Conservation (phyloP, 164 flowering plant genomes). For the Dillenia suffruticosa region DNA sequence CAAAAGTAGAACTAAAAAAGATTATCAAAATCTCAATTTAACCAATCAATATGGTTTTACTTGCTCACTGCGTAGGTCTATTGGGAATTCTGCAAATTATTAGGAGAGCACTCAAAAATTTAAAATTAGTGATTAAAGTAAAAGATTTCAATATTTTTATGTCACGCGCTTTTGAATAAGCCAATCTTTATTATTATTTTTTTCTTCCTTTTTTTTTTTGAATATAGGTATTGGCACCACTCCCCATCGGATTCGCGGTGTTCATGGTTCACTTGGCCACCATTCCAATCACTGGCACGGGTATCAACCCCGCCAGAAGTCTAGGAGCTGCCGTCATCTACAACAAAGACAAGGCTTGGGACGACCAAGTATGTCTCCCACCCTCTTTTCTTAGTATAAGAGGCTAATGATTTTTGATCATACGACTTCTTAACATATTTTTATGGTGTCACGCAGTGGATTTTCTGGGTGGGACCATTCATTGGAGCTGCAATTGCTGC, state of each 20-base stretch:
- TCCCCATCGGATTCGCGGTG: slow-evolving; percentile 95
- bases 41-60: too few relatives aligned
- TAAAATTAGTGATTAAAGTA: too few relatives aligned
- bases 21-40: too few relatives aligned
- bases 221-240: slow-evolving; percentile 84
- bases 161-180: too few relatives aligned
- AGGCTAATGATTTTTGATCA: neutral
- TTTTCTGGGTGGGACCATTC: slow-evolving; percentile 96
- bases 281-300: slow-evolving; percentile 89
- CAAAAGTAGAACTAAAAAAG: too few relatives aligned
- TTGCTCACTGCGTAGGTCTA: too few relatives aligned
- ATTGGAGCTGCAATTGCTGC: slow-evolving; percentile 87
- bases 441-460: slow-evolving; percentile 55
- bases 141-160: too few relatives aligned
- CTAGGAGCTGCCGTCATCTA: slow-evolving; percentile 92
- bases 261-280: slow-evolving; percentile 96
- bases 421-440: neutral
- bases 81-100: too few relatives aligned
- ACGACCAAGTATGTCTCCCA: slow-evolving; percentile 56
- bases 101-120: too few relatives aligned
- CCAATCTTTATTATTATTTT: too few relatives aligned
- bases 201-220: neutral
- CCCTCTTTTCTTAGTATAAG: neutral
- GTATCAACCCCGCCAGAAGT: slow-evolving; percentile 95
- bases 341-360: slow-evolving; percentile 79